Evolutionary conservation across 768 basidiomycete species (phyloP).

Genomic region (Russula abietina): DNA sequence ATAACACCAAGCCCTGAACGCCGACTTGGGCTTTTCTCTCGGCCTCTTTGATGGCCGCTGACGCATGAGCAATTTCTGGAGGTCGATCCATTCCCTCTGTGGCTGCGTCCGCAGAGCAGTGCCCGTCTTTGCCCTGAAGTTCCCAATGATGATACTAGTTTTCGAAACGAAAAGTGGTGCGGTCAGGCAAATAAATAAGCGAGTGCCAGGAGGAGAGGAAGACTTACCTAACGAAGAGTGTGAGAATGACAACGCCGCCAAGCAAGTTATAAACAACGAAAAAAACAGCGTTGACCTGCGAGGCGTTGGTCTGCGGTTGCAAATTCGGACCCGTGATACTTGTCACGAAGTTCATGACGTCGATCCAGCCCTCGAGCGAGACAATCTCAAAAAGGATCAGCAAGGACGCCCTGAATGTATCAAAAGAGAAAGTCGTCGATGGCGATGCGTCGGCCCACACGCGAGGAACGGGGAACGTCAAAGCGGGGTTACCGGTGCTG

Average conservation of each 20-base stretch:
- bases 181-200: background rate
- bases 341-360: constrained; percentile 79
- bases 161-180: constrained; percentile 20
- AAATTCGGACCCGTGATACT: constrained; percentile 61
- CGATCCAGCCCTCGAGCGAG: constrained; percentile 94
- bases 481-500: constrained; percentile 39
- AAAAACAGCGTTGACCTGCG: constrained; percentile 82
- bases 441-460: constrained; percentile 86
- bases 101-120: constrained; percentile 78
- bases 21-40: constrained; percentile 45
- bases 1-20: constrained; percentile 78
- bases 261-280: constrained; percentile 88
- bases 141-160: constrained; percentile 86
- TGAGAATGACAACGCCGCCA: constrained; percentile 84
- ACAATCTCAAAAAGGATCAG: constrained; percentile 96
- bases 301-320: constrained; percentile 67
- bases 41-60: constrained; percentile 86
- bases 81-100: constrained; percentile 91
- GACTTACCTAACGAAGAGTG: constrained; percentile 81
- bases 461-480: constrained; percentile 71
- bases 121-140: constrained; percentile 84
- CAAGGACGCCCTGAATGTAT: constrained; percentile 74
- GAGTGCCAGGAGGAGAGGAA: background rate
- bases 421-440: constrained; percentile 83
- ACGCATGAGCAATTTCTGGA: constrained; percentile 80